A percentile compares a stretch with the other conserved stretches of the same genome.
phyloP scores from a whole-genome alignment of 305 asterid genomes.

The Plantago coronopus region DNA sequence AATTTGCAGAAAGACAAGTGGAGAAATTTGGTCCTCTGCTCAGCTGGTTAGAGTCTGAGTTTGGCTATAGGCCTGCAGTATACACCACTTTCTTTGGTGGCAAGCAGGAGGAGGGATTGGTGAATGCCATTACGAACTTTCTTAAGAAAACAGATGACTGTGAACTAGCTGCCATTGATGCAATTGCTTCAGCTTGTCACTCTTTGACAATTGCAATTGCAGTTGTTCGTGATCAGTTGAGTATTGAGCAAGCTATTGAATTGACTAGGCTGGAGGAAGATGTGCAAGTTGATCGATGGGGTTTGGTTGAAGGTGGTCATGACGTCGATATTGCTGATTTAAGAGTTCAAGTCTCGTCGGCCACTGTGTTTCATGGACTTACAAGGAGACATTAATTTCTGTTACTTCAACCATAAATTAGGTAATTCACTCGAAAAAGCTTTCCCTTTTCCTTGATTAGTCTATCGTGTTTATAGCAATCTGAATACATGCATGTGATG shows the following conservation, averaged over 20 bases:
- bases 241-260: slow-evolving; percentile 76
- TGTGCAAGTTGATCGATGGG: slow-evolving; percentile 85
- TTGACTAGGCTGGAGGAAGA: slow-evolving; percentile 90
- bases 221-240: slow-evolving; percentile 51
- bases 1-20: slow-evolving; percentile 68
- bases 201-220: slow-evolving; percentile 78
- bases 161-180: slow-evolving; percentile 81
- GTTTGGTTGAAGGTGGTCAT: slow-evolving; percentile 98
- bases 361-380: slow-evolving; percentile 80
- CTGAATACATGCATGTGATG: background rate
- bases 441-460: slow-evolving; percentile 10
- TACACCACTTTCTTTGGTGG: slow-evolving; percentile 84
- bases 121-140: slow-evolving; percentile 50
- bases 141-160: slow-evolving; percentile 62
- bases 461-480: background rate
- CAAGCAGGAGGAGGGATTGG: slow-evolving; percentile 71
- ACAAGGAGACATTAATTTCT: slow-evolving; percentile 44
- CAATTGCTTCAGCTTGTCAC: slow-evolving; percentile 84
- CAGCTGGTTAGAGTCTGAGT: slow-evolving; percentile 81
- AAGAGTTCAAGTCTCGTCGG: slow-evolving; percentile 76
- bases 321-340: slow-evolving; percentile 95
- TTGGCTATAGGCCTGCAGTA: slow-evolving; percentile 66
- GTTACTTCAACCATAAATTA: slow-evolving; percentile 17
- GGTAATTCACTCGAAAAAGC: slow-evolving; percentile 23
- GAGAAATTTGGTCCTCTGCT: slow-evolving; percentile 71